Conservation (phyloP, 23 red algal species). For the Rhodosorus marinus region DNA sequence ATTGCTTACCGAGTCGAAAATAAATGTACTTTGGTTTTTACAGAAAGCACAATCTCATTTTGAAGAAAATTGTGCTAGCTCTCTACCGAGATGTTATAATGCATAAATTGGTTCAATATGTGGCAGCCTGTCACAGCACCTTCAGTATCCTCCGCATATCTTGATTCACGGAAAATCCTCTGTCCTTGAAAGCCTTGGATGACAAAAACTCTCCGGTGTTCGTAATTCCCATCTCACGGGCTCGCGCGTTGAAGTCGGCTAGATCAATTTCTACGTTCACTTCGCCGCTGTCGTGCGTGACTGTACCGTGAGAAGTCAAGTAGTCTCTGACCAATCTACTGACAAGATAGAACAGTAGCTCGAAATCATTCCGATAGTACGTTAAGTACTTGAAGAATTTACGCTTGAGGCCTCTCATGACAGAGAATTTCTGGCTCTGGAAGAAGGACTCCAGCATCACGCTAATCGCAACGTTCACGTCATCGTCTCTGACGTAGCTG, state of each 20-base stretch:
- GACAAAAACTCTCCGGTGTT: conserved; percentile 43
- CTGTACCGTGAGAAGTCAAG: conserved; percentile 1
- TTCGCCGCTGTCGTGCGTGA: background rate
- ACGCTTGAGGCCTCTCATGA: conserved; percentile 63
- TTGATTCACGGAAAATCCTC: conserved; percentile 43
- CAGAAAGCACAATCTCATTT: no score
- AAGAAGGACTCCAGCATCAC: conserved; percentile 98
- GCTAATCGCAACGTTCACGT: conserved; percentile 78
- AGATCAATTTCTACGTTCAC: conserved; percentile 71
- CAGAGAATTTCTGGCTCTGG: conserved; percentile 80
- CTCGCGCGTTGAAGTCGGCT: conserved; percentile 86
- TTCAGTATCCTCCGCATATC: conserved; percentile 38
- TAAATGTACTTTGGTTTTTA: no score
- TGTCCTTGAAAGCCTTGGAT: conserved; percentile 20
- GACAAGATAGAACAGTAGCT: conserved; percentile 66
- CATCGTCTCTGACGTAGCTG: conserved; percentile 73
- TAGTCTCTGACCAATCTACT: conserved; percentile 82
- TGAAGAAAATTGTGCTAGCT: no score
- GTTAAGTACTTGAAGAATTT: conserved; percentile 71
- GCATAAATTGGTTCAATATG: no score
- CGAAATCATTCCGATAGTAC: conserved; percentile 54
- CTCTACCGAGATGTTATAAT: no score
- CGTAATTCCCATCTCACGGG: conserved; percentile 56
- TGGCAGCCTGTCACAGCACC: no score
- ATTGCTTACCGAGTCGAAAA: no score